Conservation (phyloP, 441 rosid genomes). For the Breynia disticha region DNA sequence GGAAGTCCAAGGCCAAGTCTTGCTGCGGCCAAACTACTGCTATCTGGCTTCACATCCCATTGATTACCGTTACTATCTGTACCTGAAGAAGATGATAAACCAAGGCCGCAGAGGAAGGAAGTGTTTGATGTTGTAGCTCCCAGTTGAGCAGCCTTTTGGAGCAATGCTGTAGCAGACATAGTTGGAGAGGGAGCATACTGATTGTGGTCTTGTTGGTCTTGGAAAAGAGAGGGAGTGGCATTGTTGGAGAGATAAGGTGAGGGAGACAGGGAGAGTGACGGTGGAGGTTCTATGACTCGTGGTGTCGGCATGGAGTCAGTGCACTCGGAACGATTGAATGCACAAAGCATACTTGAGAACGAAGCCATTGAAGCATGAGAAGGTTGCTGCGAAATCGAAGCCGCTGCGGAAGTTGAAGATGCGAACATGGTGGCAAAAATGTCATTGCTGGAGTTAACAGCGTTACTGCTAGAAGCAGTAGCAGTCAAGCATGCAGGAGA, state of each 20-base stretch:
- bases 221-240: constrained; percentile 24
- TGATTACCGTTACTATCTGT: constrained; percentile 12
- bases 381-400: neutral
- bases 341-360: constrained; percentile 21
- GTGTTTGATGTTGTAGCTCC: constrained; percentile 62
- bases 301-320: constrained; percentile 14
- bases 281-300: constrained; percentile 31
- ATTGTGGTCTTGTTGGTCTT: constrained; percentile 21
- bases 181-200: constrained; percentile 35
- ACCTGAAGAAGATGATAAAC: constrained; percentile 32
- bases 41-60: constrained; percentile 28
- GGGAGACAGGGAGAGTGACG: constrained; percentile 47
- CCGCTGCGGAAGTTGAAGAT: constrained; percentile 9
- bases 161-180: constrained; percentile 91
- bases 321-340: constrained; percentile 17
- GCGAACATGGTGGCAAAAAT: constrained; percentile 35
- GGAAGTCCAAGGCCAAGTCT: constrained; percentile 53
- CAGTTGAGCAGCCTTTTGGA: constrained; percentile 86
- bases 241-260: constrained; percentile 37
- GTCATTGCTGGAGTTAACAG: constrained; percentile 18
- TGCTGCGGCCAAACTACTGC: constrained; percentile 18
- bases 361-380: constrained; percentile 13
- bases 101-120: constrained; percentile 56
- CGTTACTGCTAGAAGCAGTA: constrained; percentile 13
- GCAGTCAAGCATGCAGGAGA: constrained; percentile 7